Evolutionary conservation across 2,329 filamentous ascomycete species (phyloP), one percentile per base, ranked within the genome.

Genomic region (Trichoderma guizhouense): DNA sequence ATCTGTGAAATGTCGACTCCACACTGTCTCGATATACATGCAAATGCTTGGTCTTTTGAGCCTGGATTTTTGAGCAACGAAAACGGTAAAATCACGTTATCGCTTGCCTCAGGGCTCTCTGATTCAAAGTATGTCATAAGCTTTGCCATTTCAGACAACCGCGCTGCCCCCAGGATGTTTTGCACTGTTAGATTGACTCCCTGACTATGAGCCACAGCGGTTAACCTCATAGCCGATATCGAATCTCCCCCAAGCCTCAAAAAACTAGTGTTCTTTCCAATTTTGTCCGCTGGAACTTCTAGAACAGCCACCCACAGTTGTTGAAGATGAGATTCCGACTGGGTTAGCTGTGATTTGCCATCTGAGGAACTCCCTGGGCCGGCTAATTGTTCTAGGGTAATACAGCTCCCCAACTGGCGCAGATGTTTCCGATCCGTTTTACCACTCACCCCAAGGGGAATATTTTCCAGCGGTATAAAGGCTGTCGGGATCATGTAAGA

Each of bases 341-440:
- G 28, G 11, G 58, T 47, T 24, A 62, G 34, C 14, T 26, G 68
- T 55, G 28, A 36, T 63, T 63, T 15, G 11, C 12, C 7, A 47
- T 28, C 26, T 39, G 32, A 14, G 18, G 26, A 34, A 32, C 7
- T 12, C 18, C n/a, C 53, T 47, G 66, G 51, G 2, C 28, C n/a
- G 26, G 26, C 36, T 14, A 58, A 28, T 32, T 58, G 51, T 39
- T 62, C 60, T 21, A 62, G 60, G 11, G 60, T 28, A n/a, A 62
- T 39, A 39, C 15, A 8, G 9, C 30, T 15, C n/a, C 66, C 66
- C 32, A 61, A 28, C 28, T 47, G 30, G 18, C 36, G 66, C 26
- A 69, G 32, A 39, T n/a, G 32, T 15, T 55, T 70, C 15, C 68
- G 68, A 47, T 70, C 68, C 24, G 36, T 51, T 55, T 70, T 70